Evolutionary conservation across 164 flowering plant species (phyloP).

Genomic region (Piper longum): DNA sequence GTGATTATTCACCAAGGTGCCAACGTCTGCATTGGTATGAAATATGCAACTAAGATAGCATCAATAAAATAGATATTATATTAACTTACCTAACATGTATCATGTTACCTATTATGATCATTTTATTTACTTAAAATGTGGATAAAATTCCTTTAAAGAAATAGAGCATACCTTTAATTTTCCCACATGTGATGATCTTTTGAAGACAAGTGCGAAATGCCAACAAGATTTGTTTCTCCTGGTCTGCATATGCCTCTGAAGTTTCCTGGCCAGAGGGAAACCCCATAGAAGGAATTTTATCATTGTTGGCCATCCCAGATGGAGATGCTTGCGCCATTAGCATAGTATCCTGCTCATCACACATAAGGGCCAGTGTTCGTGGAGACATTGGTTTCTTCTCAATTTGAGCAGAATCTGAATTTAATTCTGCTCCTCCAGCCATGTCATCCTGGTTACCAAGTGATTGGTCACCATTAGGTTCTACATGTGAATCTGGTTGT

Average conservation of each 20-base stretch:
- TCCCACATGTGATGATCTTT: conserved; percentile 59
- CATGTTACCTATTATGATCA: background rate
- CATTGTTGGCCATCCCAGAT: conserved; percentile 21
- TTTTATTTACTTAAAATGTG: conserved; percentile 3
- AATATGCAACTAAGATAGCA: too few relatives aligned
- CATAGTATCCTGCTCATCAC: conserved; percentile 83
- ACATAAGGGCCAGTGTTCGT: conserved; percentile 83
- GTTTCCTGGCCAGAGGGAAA: conserved; percentile 34
- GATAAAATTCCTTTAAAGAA: background rate
- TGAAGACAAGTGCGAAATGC: conserved; percentile 65
- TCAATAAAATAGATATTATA: too few relatives aligned
- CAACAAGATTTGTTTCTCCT: conserved; percentile 62
- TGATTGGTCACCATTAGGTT: conserved; percentile 26
- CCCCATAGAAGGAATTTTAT: conserved; percentile 22
- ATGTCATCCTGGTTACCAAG: conserved; percentile 39
- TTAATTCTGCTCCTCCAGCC: conserved; percentile 26
- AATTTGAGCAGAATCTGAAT: conserved; percentile 44
- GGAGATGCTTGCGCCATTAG: conserved; percentile 60
- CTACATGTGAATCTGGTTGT: conserved; percentile 26
- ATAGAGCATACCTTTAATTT: conserved; percentile 50
- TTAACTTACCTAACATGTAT: too few relatives aligned
- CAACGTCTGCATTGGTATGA: too few relatives aligned
- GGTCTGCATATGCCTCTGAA: conserved; percentile 60
- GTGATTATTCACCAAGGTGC: too few relatives aligned
- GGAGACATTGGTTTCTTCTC: conserved; percentile 81